A percentile compares a stretch with the other conserved stretches of the same genome.
Conservation (phyloP, 2,329 filamentous ascomycete genomes). For the Erysiphe pulchra region DNA sequence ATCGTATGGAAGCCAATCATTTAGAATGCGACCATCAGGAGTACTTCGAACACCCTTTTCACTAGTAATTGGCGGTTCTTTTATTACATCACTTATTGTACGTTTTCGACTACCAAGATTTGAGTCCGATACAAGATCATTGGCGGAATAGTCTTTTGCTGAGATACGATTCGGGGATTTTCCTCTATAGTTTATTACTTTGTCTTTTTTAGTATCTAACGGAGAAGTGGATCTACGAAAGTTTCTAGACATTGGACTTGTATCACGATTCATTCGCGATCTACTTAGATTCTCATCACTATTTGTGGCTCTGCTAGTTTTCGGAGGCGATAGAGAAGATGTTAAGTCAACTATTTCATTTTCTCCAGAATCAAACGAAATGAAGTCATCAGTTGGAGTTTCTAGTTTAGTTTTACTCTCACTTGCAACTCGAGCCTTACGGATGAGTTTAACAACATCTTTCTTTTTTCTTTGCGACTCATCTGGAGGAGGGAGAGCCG, state of each 20-base stretch:
- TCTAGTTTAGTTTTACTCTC: conserved; percentile 23
- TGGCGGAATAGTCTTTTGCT: not conserved
- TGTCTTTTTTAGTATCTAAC: not conserved
- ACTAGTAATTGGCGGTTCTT: conserved; percentile 12
- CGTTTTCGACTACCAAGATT: conserved; percentile 46
- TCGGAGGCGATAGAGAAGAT: too few relatives aligned
- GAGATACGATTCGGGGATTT: not conserved
- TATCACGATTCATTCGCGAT: not conserved
- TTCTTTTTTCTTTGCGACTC: conserved; percentile 48
- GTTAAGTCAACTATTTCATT: not conserved
- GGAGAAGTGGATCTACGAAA: not conserved
- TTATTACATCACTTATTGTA: conserved; percentile 40
- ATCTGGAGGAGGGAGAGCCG: conserved; percentile 56
- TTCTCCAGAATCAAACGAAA: conserved; percentile 47
- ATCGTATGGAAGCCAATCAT: conserved; percentile 17
- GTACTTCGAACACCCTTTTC: conserved; percentile 1
- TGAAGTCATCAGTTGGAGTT: conserved; percentile 54
- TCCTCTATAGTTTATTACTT: not conserved
- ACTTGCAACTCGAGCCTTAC: conserved; percentile 53
- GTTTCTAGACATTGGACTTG: not conserved
- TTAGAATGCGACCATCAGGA: conserved; percentile 13
- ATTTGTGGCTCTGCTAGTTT: not conserved
- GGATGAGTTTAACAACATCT: conserved; percentile 75
- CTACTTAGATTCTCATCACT: not conserved
- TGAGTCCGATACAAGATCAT: conserved; percentile 15